Evolutionary conservation across 2,329 filamentous ascomycete species (phyloP).

Genomic region (Aspergillus calidoustus): DNA sequence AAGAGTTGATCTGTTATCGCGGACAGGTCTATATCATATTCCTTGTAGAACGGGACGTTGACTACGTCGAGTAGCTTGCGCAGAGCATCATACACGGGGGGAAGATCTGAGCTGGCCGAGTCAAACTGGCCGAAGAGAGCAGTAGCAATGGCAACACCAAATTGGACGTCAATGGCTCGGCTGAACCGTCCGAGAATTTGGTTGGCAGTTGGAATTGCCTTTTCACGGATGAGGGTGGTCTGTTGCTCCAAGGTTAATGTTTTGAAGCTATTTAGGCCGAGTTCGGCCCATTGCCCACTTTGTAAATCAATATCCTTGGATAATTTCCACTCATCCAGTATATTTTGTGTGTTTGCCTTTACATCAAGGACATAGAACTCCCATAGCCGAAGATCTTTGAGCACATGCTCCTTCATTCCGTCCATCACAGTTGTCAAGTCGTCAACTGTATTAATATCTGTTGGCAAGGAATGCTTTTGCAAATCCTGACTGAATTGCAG

Average conservation of each 20-base stretch:
- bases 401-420: constrained; percentile 77
- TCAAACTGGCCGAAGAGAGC: constrained; percentile 71
- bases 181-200: constrained; percentile 79
- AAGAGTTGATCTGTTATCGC: constrained; percentile 89
- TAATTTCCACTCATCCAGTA: constrained; percentile 72
- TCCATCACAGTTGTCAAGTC: constrained; percentile 84
- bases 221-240: constrained; percentile 64
- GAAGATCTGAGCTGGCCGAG: constrained; percentile 48
- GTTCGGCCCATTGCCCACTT: constrained; percentile 21
- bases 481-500: constrained; percentile 66
- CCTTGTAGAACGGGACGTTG: constrained; percentile 86
- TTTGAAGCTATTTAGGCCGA: constrained; percentile 55
- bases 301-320: constrained; percentile 35
- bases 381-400: constrained; percentile 81
- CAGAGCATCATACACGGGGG: constrained; percentile 57
- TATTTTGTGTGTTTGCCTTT: constrained; percentile 69
- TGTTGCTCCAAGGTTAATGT: constrained; percentile 62
- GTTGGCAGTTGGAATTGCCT: constrained; percentile 73
- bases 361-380: constrained; percentile 90
- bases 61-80: constrained; percentile 74
- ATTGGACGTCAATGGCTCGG: constrained; percentile 69
- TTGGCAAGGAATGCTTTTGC: constrained; percentile 73
- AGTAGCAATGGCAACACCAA: constrained; percentile 71
- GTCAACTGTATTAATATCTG: constrained; percentile 68
- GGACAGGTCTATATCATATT: constrained; percentile 83